Base-by-base conservation (phyloP, 306 rosid species). In the Hippophae gyantsensis region DNA sequence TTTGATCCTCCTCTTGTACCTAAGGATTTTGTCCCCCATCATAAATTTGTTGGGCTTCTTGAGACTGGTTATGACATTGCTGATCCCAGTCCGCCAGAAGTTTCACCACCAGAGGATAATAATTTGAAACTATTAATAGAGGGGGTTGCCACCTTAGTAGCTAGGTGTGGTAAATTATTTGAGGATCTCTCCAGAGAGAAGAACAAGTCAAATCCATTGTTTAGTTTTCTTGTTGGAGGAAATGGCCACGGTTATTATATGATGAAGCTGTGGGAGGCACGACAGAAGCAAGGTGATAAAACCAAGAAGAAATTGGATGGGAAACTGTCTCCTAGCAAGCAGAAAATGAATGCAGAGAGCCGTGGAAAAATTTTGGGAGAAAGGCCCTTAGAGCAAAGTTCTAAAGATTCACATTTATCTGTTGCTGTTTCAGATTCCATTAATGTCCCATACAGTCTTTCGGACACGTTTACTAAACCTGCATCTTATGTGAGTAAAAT, bases 151-250 rank as follows among this genome's bases (percentile, higher is more conserved):
- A 76, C 83, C 76, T 76, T 88, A 71, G 99, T 92, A 52, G 96
- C 96, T 71, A 84, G 94, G 66, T 85, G 99, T 63, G 99, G 99
- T 47, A 92, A 85, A 74, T 42, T 88, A 72, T 92, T 81, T 66
- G 99, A 88, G 95, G 96, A 92, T 76, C 79, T 92, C 64, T 92
- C 95, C 54, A 85, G 82, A 75, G 99, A 88, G 71, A 92, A 88
- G 67, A 84, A 92, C 68, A 75, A 70, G 68, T 76, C 87, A 61
- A 92, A 92, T 84, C 93, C 95, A 4, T 56, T 84, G 78, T 92
- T 92, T 79, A 82, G 73, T 68, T 92, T 92, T 70, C 99, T 92
- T 65, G 71, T 69, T 49, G 96, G 99, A 68, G 96, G 93, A 73
- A 63, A 70, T 82, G 99, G 99, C 57, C 90, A 80, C 6, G 95